Evolutionary conservation across 2,329 filamentous ascomycete species (phyloP).

Genomic region (Penicillium polonicum): DNA sequence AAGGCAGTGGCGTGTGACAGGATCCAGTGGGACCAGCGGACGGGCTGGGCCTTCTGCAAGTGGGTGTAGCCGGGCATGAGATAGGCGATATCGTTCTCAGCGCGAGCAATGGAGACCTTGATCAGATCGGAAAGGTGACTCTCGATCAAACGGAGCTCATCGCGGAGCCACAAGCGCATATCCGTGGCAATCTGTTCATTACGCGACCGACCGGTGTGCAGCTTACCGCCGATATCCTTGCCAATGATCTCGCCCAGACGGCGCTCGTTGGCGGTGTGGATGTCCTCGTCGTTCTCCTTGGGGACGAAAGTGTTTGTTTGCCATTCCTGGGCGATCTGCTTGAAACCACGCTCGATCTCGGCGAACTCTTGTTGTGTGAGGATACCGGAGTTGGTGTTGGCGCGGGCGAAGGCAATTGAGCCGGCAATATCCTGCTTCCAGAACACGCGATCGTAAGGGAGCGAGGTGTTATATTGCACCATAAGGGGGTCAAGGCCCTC

Average conservation of each 20-base stretch:
- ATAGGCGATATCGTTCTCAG: constrained; percentile 71
- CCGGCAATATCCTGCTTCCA: constrained; percentile 79
- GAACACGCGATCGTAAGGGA: constrained; percentile 74
- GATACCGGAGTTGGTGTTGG: constrained; percentile 73
- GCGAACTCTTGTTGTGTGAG: constrained; percentile 70
- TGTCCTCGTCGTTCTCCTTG: constrained; percentile 53
- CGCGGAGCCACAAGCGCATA: constrained; percentile 84
- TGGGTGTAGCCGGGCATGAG: constrained; percentile 91
- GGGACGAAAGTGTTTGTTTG: constrained; percentile 37
- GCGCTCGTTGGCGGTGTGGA: constrained; percentile 70
- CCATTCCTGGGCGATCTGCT: constrained; percentile 52
- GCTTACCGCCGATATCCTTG: constrained; percentile 79
- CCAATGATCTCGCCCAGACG: constrained; percentile 80
- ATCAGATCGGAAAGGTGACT: constrained; percentile 67
- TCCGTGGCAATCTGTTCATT: constrained; percentile 91
- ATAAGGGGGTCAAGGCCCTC: constrained; percentile 83
- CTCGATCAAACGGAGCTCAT: constrained; percentile 70
- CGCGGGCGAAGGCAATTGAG: constrained; percentile 76
- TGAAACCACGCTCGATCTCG: constrained; percentile 70
- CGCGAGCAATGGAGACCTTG: constrained; percentile 65
- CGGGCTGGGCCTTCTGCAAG: constrained; percentile 76
- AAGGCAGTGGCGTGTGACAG: constrained; percentile 73
- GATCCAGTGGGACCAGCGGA: constrained; percentile 81
- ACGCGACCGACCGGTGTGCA: constrained; percentile 82
- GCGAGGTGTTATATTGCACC: constrained; percentile 78